phyloP scores from a whole-genome alignment of 352 stramenopile genomes.

The Phytophthora brassicae region DNA sequence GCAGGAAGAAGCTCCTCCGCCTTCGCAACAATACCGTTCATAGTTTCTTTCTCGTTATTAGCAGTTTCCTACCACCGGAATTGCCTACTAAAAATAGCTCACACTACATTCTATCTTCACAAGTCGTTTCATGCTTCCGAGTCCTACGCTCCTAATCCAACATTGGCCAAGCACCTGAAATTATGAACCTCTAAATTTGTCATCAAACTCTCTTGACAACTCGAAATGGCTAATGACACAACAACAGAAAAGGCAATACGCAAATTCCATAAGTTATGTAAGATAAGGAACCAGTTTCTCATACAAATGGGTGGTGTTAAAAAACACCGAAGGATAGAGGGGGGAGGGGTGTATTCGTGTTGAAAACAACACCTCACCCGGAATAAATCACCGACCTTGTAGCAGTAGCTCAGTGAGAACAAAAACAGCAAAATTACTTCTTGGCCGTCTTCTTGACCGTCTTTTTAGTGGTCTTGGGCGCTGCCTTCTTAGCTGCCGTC shows the following conservation, averaged over 20 bases:
- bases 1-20: neutral
- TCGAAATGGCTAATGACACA: too few species aligned
- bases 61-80: slow-evolving; percentile 12
- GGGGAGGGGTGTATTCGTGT: slow-evolving; percentile 2
- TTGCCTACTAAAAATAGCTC: too few species aligned
- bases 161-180: too few species aligned
- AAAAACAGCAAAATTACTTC: slow-evolving; percentile 46
- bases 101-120: too few species aligned
- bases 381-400: slow-evolving; percentile 46
- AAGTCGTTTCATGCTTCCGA: slow-evolving; percentile 8
- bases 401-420: slow-evolving; percentile 11
- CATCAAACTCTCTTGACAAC: neutral
- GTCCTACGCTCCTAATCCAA: slow-evolving; percentile 17
- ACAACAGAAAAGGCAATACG: too few species aligned
- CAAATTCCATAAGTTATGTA: neutral
- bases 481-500: slow-evolving; percentile 54
- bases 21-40: neutral
- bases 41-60: slow-evolving; percentile 7
- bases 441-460: slow-evolving; percentile 51
- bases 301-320: slow-evolving; percentile 80
- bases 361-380: slow-evolving; percentile 1
- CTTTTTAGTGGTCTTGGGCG: slow-evolving; percentile 49
- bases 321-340: slow-evolving; percentile 77
- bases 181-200: neutral
- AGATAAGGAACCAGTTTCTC: slow-evolving; percentile 35